phyloP scores from a whole-genome alignment of 2,329 filamentous ascomycete genomes.

The Leptographium wingfieldii region DNA sequence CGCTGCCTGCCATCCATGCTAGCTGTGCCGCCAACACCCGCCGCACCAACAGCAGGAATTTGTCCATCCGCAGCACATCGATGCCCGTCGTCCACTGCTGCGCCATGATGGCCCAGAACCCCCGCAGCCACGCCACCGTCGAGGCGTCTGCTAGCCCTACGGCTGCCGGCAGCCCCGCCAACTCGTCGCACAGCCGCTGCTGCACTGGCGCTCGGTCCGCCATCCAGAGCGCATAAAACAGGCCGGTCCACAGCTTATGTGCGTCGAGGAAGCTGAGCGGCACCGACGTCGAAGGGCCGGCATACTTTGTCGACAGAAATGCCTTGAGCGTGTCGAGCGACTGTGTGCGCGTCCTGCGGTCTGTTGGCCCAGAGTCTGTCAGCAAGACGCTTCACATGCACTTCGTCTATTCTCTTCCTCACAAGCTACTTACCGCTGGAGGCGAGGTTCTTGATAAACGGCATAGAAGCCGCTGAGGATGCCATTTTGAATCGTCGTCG shows the following conservation, averaged over 20 bases:
- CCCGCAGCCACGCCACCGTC: slow-evolving; percentile 39
- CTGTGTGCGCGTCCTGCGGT: slow-evolving; percentile 64
- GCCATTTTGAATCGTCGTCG: background rate
- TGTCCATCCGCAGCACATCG: slow-evolving; percentile 73
- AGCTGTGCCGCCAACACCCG: slow-evolving; percentile 66
- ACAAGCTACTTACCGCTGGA: slow-evolving; percentile 54
- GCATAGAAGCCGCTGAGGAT: slow-evolving; percentile 32
- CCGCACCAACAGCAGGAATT: slow-evolving; percentile 77
- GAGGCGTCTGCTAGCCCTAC: slow-evolving; percentile 35
- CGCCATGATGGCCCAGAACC: slow-evolving; percentile 60
- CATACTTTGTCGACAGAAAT: slow-evolving; percentile 53
- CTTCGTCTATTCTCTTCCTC: too few relatives aligned
- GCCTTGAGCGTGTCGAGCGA: slow-evolving; percentile 64
- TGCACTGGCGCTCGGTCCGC: slow-evolving; percentile 80
- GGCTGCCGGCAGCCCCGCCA: slow-evolving; percentile 47
- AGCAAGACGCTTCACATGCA: background rate
- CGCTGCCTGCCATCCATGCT: slow-evolving; percentile 23
- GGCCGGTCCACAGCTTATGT: slow-evolving; percentile 85
- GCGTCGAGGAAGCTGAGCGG: slow-evolving; percentile 57
- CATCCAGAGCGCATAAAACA: slow-evolving; percentile 93
- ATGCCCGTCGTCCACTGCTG: slow-evolving; percentile 57
- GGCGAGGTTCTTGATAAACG: slow-evolving; percentile 73
- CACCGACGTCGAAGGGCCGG: slow-evolving; percentile 21
- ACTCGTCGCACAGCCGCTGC: slow-evolving; percentile 66
- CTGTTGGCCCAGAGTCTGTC: slow-evolving; percentile 29